Evolutionary conservation across 2,329 filamentous ascomycete species (phyloP).

Genomic region (Madurella fahalii): DNA sequence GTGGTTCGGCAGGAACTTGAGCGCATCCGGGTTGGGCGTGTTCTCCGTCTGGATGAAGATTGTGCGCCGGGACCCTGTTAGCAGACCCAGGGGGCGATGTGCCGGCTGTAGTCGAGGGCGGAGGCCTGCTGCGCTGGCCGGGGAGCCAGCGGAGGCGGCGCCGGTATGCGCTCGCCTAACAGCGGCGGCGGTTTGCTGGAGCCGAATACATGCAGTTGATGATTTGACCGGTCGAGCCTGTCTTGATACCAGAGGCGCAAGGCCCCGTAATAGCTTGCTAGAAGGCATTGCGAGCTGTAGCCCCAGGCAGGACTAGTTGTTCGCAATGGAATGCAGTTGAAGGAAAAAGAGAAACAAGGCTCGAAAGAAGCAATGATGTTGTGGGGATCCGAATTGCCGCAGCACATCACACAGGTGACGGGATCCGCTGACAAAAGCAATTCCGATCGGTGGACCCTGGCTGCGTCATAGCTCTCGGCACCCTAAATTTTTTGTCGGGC

Average conservation of each 20-base stretch:
- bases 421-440: slow-evolving; percentile 21
- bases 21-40: slow-evolving; percentile 90
- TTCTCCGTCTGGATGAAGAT: slow-evolving; percentile 98
- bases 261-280: slow-evolving; percentile 24
- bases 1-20: slow-evolving; percentile 95
- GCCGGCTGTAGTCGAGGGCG: slow-evolving; percentile 25
- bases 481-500: slow-evolving; percentile 15
- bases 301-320: background rate
- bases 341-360: background rate
- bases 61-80: slow-evolving; percentile 48
- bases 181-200: slow-evolving; percentile 26
- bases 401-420: background rate
- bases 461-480: slow-evolving; percentile 25
- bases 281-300: slow-evolving; percentile 24
- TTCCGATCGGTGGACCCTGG: slow-evolving; percentile 7
- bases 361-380: slow-evolving; percentile 3
- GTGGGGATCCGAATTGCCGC: slow-evolving; percentile 16
- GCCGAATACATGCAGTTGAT: slow-evolving; percentile 16
- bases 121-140: slow-evolving; percentile 23
- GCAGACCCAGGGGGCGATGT: slow-evolving; percentile 11
- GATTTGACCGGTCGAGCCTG: slow-evolving; percentile 13
- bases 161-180: slow-evolving; percentile 27
- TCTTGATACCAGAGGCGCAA: slow-evolving; percentile 21
- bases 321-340: background rate
- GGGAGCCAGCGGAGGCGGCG: slow-evolving; percentile 19